Evolutionary conservation across 345 rosid species (phyloP).

Genomic region (Melaleuca quinquenervia): DNA sequence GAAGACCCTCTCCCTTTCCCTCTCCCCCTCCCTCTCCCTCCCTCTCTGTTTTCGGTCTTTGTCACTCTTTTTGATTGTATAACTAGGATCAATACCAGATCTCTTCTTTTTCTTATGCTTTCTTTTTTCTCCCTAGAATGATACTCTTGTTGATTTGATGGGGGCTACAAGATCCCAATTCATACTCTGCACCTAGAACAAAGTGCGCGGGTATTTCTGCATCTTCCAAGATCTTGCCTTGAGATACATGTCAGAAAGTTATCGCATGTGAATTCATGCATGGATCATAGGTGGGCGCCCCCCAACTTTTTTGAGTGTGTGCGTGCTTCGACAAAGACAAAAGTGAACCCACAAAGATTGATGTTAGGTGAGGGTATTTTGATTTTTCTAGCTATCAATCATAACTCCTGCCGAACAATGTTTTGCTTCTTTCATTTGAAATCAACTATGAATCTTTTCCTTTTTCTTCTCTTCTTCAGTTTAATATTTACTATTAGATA

Average conservation of each 20-base stretch:
- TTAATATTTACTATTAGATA: background rate
- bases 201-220: background rate
- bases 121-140: background rate
- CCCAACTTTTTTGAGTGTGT: background rate
- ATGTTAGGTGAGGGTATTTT: background rate
- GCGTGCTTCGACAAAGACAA: background rate
- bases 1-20: background rate
- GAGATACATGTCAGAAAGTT: background rate
- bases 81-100: background rate
- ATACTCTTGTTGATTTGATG: constrained; percentile 15
- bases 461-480: background rate
- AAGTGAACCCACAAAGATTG: background rate
- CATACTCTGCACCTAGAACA: constrained; percentile 14
- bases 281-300: background rate
- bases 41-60: background rate
- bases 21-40: background rate
- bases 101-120: background rate
- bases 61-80: background rate
- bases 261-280: background rate
- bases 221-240: background rate
- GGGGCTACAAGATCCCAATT: constrained; percentile 27
- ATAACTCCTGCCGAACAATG: background rate
- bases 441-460: background rate
- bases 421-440: background rate
- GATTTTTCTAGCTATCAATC: background rate